Evolutionary conservation across 257 asterid genomes (phyloP).

Genomic region (Handroanthus guayacan): DNA sequence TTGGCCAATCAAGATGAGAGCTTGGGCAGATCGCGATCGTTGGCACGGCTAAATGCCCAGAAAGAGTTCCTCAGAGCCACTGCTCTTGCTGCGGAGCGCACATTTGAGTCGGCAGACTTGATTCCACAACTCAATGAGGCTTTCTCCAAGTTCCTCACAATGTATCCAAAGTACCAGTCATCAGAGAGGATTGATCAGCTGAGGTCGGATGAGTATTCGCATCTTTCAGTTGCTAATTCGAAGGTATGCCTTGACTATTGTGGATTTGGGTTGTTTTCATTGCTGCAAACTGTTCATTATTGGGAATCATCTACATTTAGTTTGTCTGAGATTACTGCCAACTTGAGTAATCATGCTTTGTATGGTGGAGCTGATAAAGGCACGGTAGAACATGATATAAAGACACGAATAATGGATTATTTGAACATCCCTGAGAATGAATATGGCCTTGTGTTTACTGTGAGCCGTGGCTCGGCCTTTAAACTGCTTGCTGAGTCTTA

Average conservation of each 20-base stretch:
- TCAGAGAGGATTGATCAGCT: slow-evolving; percentile 92
- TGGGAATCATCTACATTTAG: slow-evolving; percentile 98
- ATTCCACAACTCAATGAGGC: slow-evolving; percentile 78
- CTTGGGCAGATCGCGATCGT: slow-evolving; percentile 86
- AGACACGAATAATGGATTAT: slow-evolving; percentile 90
- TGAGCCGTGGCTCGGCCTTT: slow-evolving; percentile 98
- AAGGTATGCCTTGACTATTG: slow-evolving; percentile 98
- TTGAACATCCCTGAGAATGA: slow-evolving; percentile 95
- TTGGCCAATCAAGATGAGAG: slow-evolving; percentile 71
- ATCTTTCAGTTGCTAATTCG: slow-evolving; percentile 62
- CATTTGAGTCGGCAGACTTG: slow-evolving; percentile 64
- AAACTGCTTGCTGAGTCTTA: slow-evolving; percentile 90
- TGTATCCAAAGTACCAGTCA: slow-evolving; percentile 88
- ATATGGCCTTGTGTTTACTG: slow-evolving; percentile 96
- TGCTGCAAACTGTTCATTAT: slow-evolving; percentile 88
- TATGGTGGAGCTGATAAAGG: slow-evolving; percentile 94
- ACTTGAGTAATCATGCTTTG: slow-evolving; percentile 95
- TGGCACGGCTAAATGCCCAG: slow-evolving; percentile 92
- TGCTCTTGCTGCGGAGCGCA: slow-evolving; percentile 92
- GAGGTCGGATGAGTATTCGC: slow-evolving; percentile 87
- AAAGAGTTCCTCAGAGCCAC: slow-evolving; percentile 94
- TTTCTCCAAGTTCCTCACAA: slow-evolving; percentile 78
- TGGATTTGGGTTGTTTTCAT: slow-evolving; percentile 97
- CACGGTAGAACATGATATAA: slow-evolving; percentile 84
- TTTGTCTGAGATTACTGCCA: slow-evolving; percentile 94